Evolutionary conservation across 2,329 filamentous ascomycete species (phyloP).

Genomic region (Ceratocystis colombiana): DNA sequence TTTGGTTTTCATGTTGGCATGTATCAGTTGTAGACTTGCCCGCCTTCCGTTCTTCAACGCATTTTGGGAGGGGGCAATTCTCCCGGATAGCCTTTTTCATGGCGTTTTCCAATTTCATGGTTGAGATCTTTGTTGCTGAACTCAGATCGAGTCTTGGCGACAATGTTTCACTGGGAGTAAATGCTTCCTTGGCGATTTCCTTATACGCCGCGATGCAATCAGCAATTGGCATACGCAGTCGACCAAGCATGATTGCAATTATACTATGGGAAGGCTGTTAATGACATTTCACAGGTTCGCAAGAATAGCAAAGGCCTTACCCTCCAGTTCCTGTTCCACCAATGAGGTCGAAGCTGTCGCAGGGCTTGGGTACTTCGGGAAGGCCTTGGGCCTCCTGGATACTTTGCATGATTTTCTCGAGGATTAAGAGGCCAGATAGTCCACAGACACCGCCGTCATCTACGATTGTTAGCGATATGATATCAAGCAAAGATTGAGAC

Average conservation of each 20-base stretch:
- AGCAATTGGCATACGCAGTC: background rate
- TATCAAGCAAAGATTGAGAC: background rate
- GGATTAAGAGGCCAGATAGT: conserved; percentile 29
- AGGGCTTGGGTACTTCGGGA: conserved; percentile 27
- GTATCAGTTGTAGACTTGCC: background rate
- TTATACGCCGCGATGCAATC: background rate
- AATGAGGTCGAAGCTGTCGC: conserved; percentile 31
- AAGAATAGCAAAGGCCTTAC: conserved; percentile 22
- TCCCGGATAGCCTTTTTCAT: background rate
- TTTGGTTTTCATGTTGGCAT: background rate
- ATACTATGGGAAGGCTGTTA: background rate
- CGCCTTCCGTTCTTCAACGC: background rate
- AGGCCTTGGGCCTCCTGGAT: conserved; percentile 26
- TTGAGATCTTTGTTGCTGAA: background rate
- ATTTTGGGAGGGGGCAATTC: background rate
- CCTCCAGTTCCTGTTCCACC: conserved; percentile 31
- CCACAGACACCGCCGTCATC: conserved; percentile 30
- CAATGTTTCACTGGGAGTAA: background rate
- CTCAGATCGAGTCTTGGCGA: background rate
- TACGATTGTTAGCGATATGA: background rate
- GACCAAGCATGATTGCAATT: background rate
- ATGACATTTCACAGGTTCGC: background rate
- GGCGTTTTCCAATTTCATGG: background rate
- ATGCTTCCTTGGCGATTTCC: background rate
- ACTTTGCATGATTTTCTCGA: conserved; percentile 29